Conservation (phyloP, 2,329 filamentous ascomycete genomes). For the Botrytis porri region DNA sequence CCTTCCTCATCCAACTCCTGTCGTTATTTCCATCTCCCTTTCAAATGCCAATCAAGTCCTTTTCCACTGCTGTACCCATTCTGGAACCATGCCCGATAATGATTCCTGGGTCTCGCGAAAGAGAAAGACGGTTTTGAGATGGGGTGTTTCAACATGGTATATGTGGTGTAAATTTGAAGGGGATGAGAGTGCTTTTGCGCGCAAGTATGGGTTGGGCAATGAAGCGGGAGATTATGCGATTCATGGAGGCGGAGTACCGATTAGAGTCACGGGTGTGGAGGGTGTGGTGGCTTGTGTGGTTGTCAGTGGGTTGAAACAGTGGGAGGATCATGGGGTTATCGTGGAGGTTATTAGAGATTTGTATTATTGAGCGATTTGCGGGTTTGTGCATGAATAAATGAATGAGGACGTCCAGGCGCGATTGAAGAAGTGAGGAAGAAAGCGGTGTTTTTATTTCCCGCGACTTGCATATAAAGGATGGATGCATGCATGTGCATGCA, state of each 20-base stretch:
- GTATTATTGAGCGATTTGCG: constrained; percentile 23
- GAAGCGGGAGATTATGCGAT: constrained; percentile 66
- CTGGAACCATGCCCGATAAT: constrained; percentile 68
- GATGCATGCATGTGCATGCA: not conserved
- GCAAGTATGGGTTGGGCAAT: constrained; percentile 60
- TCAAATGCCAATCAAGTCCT: constrained; percentile 57
- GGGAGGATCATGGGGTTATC: constrained; percentile 75
- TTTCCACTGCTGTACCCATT: constrained; percentile 67
- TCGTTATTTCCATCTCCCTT: constrained; percentile 63
- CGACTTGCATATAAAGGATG: not conserved
- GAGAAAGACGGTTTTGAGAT: constrained; percentile 67
- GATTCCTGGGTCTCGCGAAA: constrained; percentile 70
- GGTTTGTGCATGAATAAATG: not conserved
- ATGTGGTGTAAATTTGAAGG: constrained; percentile 65
- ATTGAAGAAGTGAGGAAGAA: not conserved
- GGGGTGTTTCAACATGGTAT: constrained; percentile 67
- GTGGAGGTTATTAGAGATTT: constrained; percentile 49
- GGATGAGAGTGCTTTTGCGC: constrained; percentile 62
- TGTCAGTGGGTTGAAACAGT: constrained; percentile 72
- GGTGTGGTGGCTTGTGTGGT: constrained; percentile 73
- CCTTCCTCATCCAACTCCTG: constrained; percentile 51
- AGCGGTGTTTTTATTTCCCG: not conserved
- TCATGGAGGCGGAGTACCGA: constrained; percentile 73
- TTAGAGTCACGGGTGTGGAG: constrained; percentile 70
- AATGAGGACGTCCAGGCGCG: not conserved